Evolutionary conservation across 257 asterid genomes (phyloP).

Genomic region (Datura wrightii): DNA sequence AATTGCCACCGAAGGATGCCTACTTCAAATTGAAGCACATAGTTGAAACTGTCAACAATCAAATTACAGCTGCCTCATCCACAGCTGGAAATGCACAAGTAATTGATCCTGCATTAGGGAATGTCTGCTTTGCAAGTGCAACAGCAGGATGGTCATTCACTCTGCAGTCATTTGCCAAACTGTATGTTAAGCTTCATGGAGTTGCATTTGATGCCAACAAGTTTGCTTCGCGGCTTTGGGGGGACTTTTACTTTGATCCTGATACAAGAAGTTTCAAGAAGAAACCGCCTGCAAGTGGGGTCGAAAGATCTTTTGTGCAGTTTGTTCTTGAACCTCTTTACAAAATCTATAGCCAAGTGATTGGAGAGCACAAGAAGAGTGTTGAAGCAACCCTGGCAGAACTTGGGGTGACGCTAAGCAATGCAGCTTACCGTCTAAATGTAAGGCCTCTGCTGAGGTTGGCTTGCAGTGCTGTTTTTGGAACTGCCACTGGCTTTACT

Average conservation of each 20-base stretch:
- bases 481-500: conserved; percentile 93
- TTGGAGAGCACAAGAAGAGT: conserved; percentile 97
- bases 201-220: conserved; percentile 88
- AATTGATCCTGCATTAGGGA: conserved; percentile 82
- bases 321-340: conserved; percentile 95
- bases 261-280: conserved; percentile 80
- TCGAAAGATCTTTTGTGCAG: conserved; percentile 91
- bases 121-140: conserved; percentile 97
- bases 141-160: conserved; percentile 99
- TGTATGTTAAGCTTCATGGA: conserved; percentile 92
- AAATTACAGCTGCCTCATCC: conserved; percentile 83
- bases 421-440: conserved; percentile 90
- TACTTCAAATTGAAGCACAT: conserved; percentile 91
- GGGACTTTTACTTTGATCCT: conserved; percentile 85
- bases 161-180: conserved; percentile 90
- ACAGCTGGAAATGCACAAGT: conserved; percentile 90
- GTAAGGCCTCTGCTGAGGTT: conserved; percentile 89
- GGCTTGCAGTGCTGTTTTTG: conserved; percentile 95
- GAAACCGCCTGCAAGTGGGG: conserved; percentile 83
- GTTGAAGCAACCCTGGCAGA: conserved; percentile 92
- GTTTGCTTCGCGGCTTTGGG: conserved; percentile 96
- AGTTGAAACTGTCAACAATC: conserved; percentile 82
- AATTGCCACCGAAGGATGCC: conserved; percentile 96
- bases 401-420: conserved; percentile 93
- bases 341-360: conserved; percentile 91